A percentile compares a stretch with the other conserved stretches of the same genome.
phyloP scores from a whole-genome alignment of 2,329 filamentous ascomycete species.

The Sarocladiaceae sp. region DNA sequence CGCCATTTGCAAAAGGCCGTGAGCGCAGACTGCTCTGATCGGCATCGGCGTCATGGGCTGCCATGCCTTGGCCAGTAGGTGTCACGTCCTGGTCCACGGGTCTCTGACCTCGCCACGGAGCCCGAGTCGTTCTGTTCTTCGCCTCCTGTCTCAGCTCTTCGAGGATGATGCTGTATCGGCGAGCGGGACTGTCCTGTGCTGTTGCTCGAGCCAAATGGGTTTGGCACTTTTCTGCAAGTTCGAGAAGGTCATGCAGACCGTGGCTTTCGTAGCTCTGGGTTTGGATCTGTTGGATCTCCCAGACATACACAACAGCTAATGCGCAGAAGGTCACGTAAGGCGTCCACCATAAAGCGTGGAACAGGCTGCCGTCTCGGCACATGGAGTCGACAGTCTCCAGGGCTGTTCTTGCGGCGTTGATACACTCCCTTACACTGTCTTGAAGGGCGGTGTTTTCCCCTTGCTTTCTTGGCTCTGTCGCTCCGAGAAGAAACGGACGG shows the following conservation, averaged over 20 bases:
- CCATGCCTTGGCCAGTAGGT: neutral
- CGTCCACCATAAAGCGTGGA: slow-evolving; percentile 46
- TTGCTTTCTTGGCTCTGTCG: slow-evolving; percentile 10
- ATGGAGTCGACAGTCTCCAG: slow-evolving; percentile 37
- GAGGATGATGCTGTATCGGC: slow-evolving; percentile 45
- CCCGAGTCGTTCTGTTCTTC: slow-evolving; percentile 1
- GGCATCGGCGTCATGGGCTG: neutral
- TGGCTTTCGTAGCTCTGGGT: slow-evolving; percentile 6
- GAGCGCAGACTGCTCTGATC: neutral
- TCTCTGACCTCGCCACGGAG: slow-evolving; percentile 1
- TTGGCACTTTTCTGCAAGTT: slow-evolving; percentile 31
- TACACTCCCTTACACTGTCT: slow-evolving; percentile 32
- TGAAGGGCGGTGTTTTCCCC: slow-evolving; percentile 8
- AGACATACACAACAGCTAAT: slow-evolving; percentile 47
- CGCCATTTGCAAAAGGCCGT: neutral
- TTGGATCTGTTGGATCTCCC: slow-evolving; percentile 27
- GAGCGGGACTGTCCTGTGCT: slow-evolving; percentile 34
- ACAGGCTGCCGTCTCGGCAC: slow-evolving; percentile 31
- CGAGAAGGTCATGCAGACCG: slow-evolving; percentile 13
- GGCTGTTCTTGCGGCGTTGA: slow-evolving; percentile 39
- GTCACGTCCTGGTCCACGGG: neutral
- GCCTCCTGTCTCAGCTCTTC: slow-evolving; percentile 36
- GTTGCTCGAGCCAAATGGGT: slow-evolving; percentile 33
- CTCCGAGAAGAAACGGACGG: slow-evolving; percentile 43
- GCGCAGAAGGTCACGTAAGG: slow-evolving; percentile 49